Evolutionary conservation across 768 basidiomycete genomes (phyloP).

Genomic region (Daedaleopsis sinensis): DNA sequence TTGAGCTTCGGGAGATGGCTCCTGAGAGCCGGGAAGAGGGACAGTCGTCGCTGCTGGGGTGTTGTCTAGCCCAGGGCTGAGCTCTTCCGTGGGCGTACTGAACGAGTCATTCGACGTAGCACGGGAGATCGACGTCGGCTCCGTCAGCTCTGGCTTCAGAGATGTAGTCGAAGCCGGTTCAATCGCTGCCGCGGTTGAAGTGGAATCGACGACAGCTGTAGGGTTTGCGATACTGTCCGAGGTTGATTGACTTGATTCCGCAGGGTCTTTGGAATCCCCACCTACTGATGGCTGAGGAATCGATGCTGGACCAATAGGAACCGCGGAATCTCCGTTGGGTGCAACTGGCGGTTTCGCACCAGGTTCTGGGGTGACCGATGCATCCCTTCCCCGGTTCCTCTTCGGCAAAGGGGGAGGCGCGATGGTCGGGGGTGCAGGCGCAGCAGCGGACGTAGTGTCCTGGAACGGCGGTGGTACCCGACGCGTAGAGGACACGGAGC

Average conservation of each 20-base stretch:
- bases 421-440: constrained; percentile 33
- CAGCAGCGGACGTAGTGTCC: constrained; percentile 38
- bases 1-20: constrained; percentile 18
- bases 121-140: constrained; percentile 12
- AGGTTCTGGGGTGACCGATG: background rate
- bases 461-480: constrained; percentile 3
- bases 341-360: background rate
- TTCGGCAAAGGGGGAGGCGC: constrained; percentile 35
- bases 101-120: constrained; percentile 25
- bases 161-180: background rate
- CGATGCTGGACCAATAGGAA: background rate
- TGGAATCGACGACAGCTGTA: background rate
- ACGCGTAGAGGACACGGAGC: constrained; percentile 6
- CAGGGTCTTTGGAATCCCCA: background rate
- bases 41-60: constrained; percentile 17
- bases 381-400: constrained; percentile 16
- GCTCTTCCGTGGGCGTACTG: constrained; percentile 29
- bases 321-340: background rate
- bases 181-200: background rate
- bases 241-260: background rate
- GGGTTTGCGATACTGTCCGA: background rate
- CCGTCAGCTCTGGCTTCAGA: constrained; percentile 1
- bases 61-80: constrained; percentile 13
- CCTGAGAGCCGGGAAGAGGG: constrained; percentile 23
- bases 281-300: background rate